Conservation (phyloP, 306 rosid species). For the Abrus pulchellus region DNA sequence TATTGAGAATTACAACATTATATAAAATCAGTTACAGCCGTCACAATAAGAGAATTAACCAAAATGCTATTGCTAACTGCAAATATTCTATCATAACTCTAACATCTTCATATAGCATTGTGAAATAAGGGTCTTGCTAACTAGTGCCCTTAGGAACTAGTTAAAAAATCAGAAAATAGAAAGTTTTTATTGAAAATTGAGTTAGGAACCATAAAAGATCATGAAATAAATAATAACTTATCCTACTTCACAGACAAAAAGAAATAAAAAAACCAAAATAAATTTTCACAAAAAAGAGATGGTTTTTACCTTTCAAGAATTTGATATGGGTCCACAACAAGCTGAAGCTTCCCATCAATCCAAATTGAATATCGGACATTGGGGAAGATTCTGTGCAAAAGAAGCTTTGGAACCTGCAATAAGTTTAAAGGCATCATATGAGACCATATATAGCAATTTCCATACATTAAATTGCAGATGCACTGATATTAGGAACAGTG, state of each 20-base stretch:
- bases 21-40: too few relatives aligned
- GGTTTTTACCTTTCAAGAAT: constrained; percentile 81
- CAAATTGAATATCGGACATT: constrained; percentile 87
- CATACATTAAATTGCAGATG: constrained; percentile 6
- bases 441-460: constrained; percentile 38
- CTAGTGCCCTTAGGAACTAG: too few relatives aligned
- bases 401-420: constrained; percentile 95
- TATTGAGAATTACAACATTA: too few relatives aligned
- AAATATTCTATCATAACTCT: too few relatives aligned
- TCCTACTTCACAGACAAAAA: constrained; percentile 19
- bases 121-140: too few relatives aligned
- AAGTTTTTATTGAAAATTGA: too few relatives aligned
- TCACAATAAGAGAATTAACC: too few relatives aligned
- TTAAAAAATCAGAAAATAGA: too few relatives aligned
- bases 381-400: constrained; percentile 94
- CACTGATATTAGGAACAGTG: constrained; percentile 10
- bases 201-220: too few relatives aligned
- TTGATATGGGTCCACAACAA: constrained; percentile 85
- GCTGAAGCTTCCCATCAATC: constrained; percentile 97
- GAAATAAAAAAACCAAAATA: constrained; percentile 20
- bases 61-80: too few relatives aligned
- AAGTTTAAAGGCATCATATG: constrained; percentile 31
- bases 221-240: not conserved
- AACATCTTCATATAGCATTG: too few relatives aligned
- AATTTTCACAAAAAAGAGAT: constrained; percentile 8